Percentiles rank a stretch among this genome's conserved stretches.
phyloP scores from a whole-genome alignment of 176 grass and related monocot genomes.

The Phyllostachys edulis region DNA sequence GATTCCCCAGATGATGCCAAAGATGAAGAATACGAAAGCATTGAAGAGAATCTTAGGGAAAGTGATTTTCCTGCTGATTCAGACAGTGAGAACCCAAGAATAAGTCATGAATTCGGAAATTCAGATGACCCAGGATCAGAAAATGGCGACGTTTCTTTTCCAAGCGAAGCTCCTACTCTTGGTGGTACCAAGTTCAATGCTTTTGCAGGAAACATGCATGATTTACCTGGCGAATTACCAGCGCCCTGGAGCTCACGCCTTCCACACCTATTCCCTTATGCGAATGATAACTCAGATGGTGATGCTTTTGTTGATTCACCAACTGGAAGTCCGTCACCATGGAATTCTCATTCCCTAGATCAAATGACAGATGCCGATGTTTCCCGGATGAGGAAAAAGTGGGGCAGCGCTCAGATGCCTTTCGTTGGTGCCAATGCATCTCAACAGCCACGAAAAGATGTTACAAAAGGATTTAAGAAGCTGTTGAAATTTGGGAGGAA shows the following conservation, averaged over 20 bases:
- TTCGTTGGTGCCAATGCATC: constrained; percentile 55
- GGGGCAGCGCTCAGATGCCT: constrained; percentile 87
- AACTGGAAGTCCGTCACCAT: constrained; percentile 71
- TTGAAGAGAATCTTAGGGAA: constrained; percentile 62
- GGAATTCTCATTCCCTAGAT: constrained; percentile 77
- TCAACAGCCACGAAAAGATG: constrained; percentile 80
- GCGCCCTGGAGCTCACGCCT: constrained; percentile 46
- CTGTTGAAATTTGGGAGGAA: constrained; percentile 97
- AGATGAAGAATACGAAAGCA: constrained; percentile 79
- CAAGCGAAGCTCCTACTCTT: constrained; percentile 23
- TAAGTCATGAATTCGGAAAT: constrained; percentile 54
- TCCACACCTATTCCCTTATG: constrained; percentile 57
- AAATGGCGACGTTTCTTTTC: constrained; percentile 50
- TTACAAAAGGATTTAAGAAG: constrained; percentile 93
- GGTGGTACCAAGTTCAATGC: constrained; percentile 38
- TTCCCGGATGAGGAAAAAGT: constrained; percentile 88
- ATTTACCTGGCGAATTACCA: constrained; percentile 51
- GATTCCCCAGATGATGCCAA: constrained; percentile 57
- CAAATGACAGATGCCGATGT: constrained; percentile 73
- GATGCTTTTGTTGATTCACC: constrained; percentile 81
- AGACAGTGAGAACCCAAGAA: constrained; percentile 77
- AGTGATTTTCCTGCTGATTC: constrained; percentile 69
- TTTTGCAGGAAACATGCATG: constrained; percentile 51
- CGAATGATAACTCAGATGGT: constrained; percentile 70
- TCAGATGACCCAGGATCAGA: constrained; percentile 81